Conservation (phyloP, 2,329 filamentous ascomycete genomes). For the Parastagonospora nodorum region DNA sequence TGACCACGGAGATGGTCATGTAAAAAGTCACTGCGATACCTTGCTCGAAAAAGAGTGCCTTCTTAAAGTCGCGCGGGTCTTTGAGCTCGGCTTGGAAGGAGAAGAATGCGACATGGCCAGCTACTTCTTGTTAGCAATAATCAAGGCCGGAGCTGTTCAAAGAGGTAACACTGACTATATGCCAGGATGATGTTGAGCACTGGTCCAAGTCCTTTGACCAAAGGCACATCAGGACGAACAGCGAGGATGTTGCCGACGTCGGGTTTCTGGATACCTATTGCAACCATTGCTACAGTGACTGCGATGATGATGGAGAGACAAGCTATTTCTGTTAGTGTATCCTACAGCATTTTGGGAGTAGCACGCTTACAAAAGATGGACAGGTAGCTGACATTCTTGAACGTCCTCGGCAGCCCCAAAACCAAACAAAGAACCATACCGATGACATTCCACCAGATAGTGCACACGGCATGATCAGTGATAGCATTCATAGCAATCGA, state of each 20-base stretch:
- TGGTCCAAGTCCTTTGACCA: conserved; percentile 34
- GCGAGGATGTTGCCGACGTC: conserved; percentile 37
- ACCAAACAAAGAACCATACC: conserved; percentile 64
- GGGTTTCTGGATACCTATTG: conserved; percentile 60
- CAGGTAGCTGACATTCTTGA: conserved; percentile 66
- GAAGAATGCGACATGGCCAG: conserved; percentile 71
- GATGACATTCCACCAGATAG: conserved; percentile 66
- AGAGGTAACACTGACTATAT: conserved; percentile 56
- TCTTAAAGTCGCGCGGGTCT: conserved; percentile 64
- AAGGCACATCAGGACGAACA: conserved; percentile 23
- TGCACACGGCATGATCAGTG: conserved; percentile 65
- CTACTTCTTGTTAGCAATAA: conserved; percentile 18
- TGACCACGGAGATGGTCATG: conserved; percentile 67
- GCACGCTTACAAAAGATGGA: conserved; percentile 61
- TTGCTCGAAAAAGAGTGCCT: conserved; percentile 67
- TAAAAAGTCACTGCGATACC: conserved; percentile 65
- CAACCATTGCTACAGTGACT: conserved; percentile 70
- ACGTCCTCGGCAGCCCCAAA: conserved; percentile 65
- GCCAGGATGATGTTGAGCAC: conserved; percentile 70
- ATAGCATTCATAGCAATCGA: conserved; percentile 70
- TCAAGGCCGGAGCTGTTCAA: not conserved
- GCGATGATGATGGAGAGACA: conserved; percentile 68
- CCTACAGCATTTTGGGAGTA: not conserved
- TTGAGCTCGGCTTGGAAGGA: conserved; percentile 68
- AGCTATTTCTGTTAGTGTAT: conserved; percentile 45